Conservation (phyloP, 257 asterid genomes). For the Knoxia roxburghii region DNA sequence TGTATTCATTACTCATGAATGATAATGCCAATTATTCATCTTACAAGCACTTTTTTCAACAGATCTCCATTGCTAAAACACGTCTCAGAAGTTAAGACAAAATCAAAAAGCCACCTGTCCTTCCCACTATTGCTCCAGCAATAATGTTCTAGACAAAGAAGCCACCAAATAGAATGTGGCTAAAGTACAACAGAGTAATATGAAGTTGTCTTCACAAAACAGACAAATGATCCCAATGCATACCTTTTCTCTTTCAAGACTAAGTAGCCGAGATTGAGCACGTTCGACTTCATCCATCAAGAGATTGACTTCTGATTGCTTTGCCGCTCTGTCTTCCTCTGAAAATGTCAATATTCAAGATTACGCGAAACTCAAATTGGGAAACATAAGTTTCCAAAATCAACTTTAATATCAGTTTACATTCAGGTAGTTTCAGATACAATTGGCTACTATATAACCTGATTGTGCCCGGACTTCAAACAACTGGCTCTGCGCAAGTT, state of each 20-base stretch:
- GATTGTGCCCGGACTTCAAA: constrained; percentile 98
- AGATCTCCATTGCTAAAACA: background rate
- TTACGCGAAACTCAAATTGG: constrained; percentile 15
- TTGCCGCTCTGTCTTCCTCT: constrained; percentile 90
- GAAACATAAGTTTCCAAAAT: background rate
- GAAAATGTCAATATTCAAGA: constrained; percentile 21
- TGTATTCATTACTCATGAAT: background rate
- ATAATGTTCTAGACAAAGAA: background rate
- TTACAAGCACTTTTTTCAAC: background rate
- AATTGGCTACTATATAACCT: constrained; percentile 42
- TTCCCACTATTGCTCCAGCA: background rate
- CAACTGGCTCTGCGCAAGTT: constrained; percentile 95
- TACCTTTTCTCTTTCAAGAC: constrained; percentile 99
- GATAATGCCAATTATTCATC: background rate
- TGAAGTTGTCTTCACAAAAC: background rate
- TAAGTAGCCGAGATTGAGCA: constrained; percentile 88
- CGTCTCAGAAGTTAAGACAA: background rate
- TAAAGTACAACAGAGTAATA: background rate
- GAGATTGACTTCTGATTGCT: constrained; percentile 91
- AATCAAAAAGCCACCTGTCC: background rate
- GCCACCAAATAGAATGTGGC: background rate
- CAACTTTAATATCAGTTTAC: background rate
- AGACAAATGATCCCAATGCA: constrained; percentile 4
- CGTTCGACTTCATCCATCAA: constrained; percentile 97
- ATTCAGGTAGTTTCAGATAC: background rate